phyloP scores from a whole-genome alignment of 768 basidiomycete genomes.

The Leccinum pellstonianum region DNA sequence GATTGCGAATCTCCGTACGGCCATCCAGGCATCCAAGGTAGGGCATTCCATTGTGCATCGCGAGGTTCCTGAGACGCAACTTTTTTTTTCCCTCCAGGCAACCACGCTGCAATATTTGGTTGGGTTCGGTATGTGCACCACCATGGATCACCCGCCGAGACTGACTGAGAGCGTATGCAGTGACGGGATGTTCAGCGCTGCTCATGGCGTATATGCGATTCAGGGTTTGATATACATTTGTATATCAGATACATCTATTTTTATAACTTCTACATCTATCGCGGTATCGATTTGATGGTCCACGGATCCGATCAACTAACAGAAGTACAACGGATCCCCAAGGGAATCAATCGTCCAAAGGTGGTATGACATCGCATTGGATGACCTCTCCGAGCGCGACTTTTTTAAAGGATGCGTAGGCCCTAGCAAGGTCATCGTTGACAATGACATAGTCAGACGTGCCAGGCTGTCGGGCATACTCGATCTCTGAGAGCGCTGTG shows the following conservation, averaged over 20 bases:
- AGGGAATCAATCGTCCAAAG: constrained; percentile 50
- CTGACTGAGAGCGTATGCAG: constrained; percentile 37
- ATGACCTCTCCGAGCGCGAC: constrained; percentile 71
- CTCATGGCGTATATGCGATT: constrained; percentile 89
- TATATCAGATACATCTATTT: neutral
- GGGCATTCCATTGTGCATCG: constrained; percentile 3
- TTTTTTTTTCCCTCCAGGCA: constrained; percentile 43
- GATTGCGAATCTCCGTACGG: constrained; percentile 80
- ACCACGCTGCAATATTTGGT: constrained; percentile 86
- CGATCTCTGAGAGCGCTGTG: constrained; percentile 76
- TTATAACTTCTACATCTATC: constrained; percentile 7
- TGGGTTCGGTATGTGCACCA: constrained; percentile 65
- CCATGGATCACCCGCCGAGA: neutral
- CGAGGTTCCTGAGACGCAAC: constrained; percentile 3
- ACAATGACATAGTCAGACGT: constrained; percentile 83
- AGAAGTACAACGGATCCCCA: too few species aligned
- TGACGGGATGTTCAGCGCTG: constrained; percentile 82
- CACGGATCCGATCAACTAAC: neutral
- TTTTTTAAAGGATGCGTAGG: constrained; percentile 73
- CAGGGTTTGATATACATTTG: constrained; percentile 31
- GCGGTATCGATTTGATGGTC: constrained; percentile 1
- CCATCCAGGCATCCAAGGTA: constrained; percentile 85
- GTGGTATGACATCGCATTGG: constrained; percentile 63
- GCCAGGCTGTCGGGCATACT: constrained; percentile 74
- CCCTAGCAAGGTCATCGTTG: constrained; percentile 85